Evolutionary conservation across 2,329 filamentous ascomycete species (phyloP), one percentile per base, ranked within the genome.

Genomic region (Pyrenophora seminiperda): DNA sequence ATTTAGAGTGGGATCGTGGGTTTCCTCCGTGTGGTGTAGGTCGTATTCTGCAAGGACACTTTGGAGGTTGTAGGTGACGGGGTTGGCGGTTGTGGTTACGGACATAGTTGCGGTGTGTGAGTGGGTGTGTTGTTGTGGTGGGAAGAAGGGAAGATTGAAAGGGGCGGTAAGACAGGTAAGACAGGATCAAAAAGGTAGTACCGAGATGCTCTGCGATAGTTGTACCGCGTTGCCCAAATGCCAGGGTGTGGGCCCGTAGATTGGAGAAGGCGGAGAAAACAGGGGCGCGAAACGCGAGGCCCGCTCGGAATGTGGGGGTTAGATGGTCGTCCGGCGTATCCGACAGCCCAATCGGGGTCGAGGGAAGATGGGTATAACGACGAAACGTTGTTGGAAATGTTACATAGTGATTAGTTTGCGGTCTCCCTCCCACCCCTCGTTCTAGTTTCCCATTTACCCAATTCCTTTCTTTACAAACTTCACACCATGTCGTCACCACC

Each of bases 11-110:
- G 43, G 48, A 34, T 70, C 62, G 51, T 60, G 48, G 4, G 24
- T 27, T 10, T 70, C 62, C 7, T 52, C 53, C 5, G 75, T 73
- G 53, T 79, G 74, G 50, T 76, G 75, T 34, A 80, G 67, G 24
- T 78, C 74, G 63, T 80, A 80, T 63, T 80, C 77, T 46, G 68
- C 68, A 17, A 81, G 73, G 17, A 71, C 53, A 14, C 71, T 62
- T 11, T 64, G 63, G 13, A 75, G 60, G n/a, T 66, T 64, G 48
- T 73, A 72, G 50, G 67, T 68, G 31, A 64, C 59, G 13, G 73
- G 66, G 60, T 75, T 76, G 48, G 68, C 64, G 22, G 75, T 76
- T 22, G 75, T 76, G n/a, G 75, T 77, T 38, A 74, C 72, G 3
- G 75, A 77, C 75, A 77, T 77, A 3, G n/a, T 65, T 56, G 33